Conservation (phyloP, 2,329 filamentous ascomycete species). For the Dothistroma pini region DNA sequence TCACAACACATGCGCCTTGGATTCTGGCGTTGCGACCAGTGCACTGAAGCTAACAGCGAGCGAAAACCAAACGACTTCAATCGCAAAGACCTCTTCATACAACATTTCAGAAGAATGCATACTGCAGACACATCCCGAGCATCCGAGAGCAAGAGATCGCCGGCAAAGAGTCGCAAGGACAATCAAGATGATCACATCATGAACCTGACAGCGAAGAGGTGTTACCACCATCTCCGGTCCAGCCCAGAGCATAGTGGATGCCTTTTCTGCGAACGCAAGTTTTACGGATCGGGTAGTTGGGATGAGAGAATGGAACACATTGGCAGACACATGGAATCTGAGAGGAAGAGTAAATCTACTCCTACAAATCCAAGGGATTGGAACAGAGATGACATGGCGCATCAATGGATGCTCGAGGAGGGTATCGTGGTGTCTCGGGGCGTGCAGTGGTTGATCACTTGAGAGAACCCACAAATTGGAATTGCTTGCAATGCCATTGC, state of each 20-base stretch:
- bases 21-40: constrained; percentile 73
- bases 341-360: constrained; percentile 28
- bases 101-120: constrained; percentile 86
- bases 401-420: constrained; percentile 40
- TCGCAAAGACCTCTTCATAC: constrained; percentile 86
- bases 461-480: background rate
- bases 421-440: constrained; percentile 32
- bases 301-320: constrained; percentile 85
- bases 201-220: constrained; percentile 55
- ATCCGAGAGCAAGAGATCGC: constrained; percentile 40
- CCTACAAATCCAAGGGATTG: constrained; percentile 35
- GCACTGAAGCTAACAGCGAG: constrained; percentile 37
- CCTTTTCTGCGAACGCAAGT: constrained; percentile 61
- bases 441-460: background rate
- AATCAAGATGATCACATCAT: constrained; percentile 26
- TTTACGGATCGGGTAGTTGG: constrained; percentile 65
- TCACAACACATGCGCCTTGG: constrained; percentile 73
- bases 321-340: constrained; percentile 72
- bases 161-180: constrained; percentile 7
- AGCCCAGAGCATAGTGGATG: constrained; percentile 61
- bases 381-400: constrained; percentile 33
- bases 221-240: constrained; percentile 57
- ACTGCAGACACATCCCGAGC: constrained; percentile 42
- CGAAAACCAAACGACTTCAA: constrained; percentile 65
- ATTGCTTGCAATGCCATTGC: background rate